Conservation (phyloP, 768 basidiomycete species). For the Strobilomyces echinocephalus region DNA sequence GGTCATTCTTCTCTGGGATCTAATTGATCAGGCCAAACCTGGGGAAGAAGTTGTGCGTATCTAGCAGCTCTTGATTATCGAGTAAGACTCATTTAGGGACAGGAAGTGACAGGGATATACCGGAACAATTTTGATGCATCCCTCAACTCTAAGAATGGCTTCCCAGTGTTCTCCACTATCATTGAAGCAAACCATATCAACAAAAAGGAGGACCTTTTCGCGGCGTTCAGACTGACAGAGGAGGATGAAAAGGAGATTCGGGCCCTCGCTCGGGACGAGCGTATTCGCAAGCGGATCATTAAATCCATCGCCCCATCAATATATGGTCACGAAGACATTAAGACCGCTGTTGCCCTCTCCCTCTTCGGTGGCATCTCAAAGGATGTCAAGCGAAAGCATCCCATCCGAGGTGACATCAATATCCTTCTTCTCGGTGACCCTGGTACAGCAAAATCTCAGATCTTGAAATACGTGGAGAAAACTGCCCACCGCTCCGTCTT, state of each 20-base stretch:
- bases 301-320: slow-evolving; percentile 99
- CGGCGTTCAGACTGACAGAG: slow-evolving; percentile 95
- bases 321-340: slow-evolving; percentile 99
- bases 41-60: slow-evolving; percentile 91
- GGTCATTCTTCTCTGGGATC: slow-evolving; percentile 94
- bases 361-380: slow-evolving; percentile 93
- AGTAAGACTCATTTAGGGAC: slow-evolving; percentile 9
- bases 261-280: slow-evolving; percentile 79
- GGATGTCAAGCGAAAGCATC: slow-evolving; percentile 94
- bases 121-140: slow-evolving; percentile 99
- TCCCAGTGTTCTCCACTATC: slow-evolving; percentile 97
- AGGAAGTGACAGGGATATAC: slow-evolving; percentile 98
- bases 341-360: slow-evolving; percentile 92
- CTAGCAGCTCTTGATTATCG: background rate
- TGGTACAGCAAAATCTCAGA: slow-evolving; percentile 98
- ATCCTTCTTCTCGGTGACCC: slow-evolving; percentile 94
- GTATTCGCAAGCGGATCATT: slow-evolving; percentile 94
- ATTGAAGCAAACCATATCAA: slow-evolving; percentile 98
- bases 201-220: slow-evolving; percentile 98
- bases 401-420: slow-evolving; percentile 97
- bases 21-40: slow-evolving; percentile 97
- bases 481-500: slow-evolving; percentile 97
- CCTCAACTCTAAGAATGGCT: slow-evolving; percentile 97
- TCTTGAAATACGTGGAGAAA: slow-evolving; percentile 98
- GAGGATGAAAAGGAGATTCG: slow-evolving; percentile 95